Evolutionary conservation across 129 eudicot genomes (phyloP), one percentile per base, ranked within the genome.

Genomic region (Arctium lappa): DNA sequence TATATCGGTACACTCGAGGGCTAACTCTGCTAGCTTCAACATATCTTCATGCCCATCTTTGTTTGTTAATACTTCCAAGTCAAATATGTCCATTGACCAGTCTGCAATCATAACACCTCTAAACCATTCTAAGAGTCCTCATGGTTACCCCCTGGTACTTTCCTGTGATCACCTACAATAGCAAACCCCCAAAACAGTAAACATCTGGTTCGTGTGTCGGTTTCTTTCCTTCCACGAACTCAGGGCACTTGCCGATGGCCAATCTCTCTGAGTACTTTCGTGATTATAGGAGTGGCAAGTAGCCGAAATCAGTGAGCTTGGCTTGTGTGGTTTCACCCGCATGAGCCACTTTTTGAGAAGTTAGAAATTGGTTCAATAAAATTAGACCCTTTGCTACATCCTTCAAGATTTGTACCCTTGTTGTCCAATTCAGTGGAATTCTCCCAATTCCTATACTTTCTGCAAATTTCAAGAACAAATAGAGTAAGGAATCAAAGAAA

Each of bases 41-140:
- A 93, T 89, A 53, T 88, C 93, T 75, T 89, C 90, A 15, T 93
- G 89, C 50, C 86, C 91, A 11, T 93, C 92, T 65, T 85, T 93
- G n/a, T 89, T 89, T n/a, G 86, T 89, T 7, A 93, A 65, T 78
- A 93, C 86, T 77, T 91, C 94, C 86, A 88, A 80, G 82, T 93
- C 97, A 84, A 93, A 82, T 80, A 93, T 86, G 82, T 93, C 95
- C 63, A 88, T 88, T 72, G 94, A 91, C 92, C 97, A 89, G 72
- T 93, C 95, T 8, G 73, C 39, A 72, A 75, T 78, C 39, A 89
- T 0, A 85, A 37, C 86, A 39, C 80, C 70, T 68, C 83, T 79
- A 11, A 91, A 95, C 97, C 97, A 93, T 69, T 86, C 78, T 2
- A 91, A 79, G 3, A 93, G 84, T 91, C 93, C 15, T 78, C 86